Percentiles rank a stretch among this genome's conserved stretches.
Conservation (phyloP, 495 filamentous ascomycete genomes). For the Lasiosphaeria miniovina region DNA sequence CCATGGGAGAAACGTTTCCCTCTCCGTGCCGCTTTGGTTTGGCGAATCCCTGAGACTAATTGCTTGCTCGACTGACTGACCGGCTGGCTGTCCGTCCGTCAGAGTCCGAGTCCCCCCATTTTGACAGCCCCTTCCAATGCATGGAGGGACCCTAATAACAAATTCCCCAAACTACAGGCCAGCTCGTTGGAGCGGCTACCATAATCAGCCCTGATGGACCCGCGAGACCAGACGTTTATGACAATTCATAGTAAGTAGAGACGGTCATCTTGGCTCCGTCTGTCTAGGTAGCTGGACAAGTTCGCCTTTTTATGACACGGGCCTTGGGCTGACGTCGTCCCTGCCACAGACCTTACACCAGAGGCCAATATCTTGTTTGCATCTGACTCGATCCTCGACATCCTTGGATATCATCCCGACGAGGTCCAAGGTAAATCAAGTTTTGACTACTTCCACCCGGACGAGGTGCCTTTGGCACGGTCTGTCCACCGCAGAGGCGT, state of each 20-base stretch:
- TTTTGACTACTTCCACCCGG: conserved; percentile 84
- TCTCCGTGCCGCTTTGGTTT: background rate
- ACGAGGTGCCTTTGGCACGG: conserved; percentile 74
- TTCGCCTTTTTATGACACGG: no score
- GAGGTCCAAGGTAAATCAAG: conserved; percentile 74
- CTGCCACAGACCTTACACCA: conserved; percentile 59
- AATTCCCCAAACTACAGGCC: conserved; percentile 25
- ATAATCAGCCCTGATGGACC: conserved; percentile 56
- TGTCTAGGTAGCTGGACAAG: no score
- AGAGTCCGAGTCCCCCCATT: background rate
- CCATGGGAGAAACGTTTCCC: conserved; percentile 8
- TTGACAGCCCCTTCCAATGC: conserved; percentile 16
- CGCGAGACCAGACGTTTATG: conserved; percentile 76
- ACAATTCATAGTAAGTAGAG: conserved; percentile 77
- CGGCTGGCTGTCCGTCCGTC: no score
- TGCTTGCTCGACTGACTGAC: conserved; percentile 7
- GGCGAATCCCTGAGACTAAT: conserved; percentile 5
- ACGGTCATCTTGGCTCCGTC: background rate
- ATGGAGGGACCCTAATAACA: conserved; percentile 35
- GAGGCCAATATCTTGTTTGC: conserved; percentile 82
- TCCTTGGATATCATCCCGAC: conserved; percentile 73
- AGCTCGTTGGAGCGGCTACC: conserved; percentile 37
- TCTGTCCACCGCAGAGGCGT: conserved; percentile 71
- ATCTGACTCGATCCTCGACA: conserved; percentile 78
- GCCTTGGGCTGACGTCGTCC: background rate